Base-by-base conservation (phyloP, 352 stramenopile genomes). In the Phytophthora palmivora region DNA sequence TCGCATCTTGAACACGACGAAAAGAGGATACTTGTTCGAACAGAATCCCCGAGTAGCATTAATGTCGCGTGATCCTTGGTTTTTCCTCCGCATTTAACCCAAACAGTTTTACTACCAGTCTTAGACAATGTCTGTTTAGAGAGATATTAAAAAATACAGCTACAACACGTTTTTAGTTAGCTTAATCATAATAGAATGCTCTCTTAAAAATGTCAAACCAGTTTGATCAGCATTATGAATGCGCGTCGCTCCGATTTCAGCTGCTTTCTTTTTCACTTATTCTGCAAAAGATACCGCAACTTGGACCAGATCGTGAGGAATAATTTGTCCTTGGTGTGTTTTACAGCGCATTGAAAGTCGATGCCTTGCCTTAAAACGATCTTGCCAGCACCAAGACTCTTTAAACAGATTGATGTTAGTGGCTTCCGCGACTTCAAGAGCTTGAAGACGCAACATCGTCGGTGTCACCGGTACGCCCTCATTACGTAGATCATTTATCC, bases 281-380 rank as follows among this genome's bases (percentile, higher is more conserved):
- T 6, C 44, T 8, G 51, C 51, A 44, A 51, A 50, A 4, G n/a
- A 8, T 11, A 8, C 16, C 1, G 50, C 26, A 28, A 43, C 49
- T n/a, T 30, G 10, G 6, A 19, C n/a, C 2, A 58, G 18, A 6
- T 56, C 5, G 3, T 30, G 30, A 0, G 33, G 47, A 33, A n/a
- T 16, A n/a, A 54, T 54, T 21, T 54, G 47, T 9, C 47, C 47
- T 54, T 54, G 19, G 33, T 16, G n/a, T n/a, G n/a, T n/a, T n/a
- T n/a, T n/a, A n/a, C n/a, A n/a, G n/a, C n/a, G n/a, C n/a, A n/a
- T n/a, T n/a, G n/a, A n/a, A n/a, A n/a, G n/a, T n/a, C n/a, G n/a
- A n/a, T n/a, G n/a, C n/a, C n/a, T n/a, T n/a, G 4, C 2, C 32
- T 56, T 46, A 14, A 56, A 56, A 6, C 14, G 48, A 24, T 36